Evolutionary conservation across 352 stramenopile genomes (phyloP), one percentile per base, ranked within the genome.

Genomic region (Paralagenidium karlingii): DNA sequence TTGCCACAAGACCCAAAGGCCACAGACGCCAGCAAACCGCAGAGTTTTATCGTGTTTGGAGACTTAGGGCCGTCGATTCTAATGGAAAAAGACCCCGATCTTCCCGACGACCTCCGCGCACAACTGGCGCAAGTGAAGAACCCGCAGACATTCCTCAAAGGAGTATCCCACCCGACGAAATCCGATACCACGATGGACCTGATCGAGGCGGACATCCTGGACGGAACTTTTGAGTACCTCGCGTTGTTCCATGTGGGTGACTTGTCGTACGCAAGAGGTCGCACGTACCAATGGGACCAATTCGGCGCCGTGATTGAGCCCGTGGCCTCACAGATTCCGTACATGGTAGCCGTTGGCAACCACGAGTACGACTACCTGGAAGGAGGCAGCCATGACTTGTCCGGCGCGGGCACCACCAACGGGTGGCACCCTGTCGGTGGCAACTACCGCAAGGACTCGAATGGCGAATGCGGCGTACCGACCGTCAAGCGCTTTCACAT

Each of bases 381-480:
- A 40, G 50, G 50, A 8, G 51, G 52, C 16, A n/a, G n/a, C n/a
- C n/a, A n/a, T n/a, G n/a, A n/a, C n/a, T n/a, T n/a, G n/a, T n/a
- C n/a, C 11, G 49, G 45, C 49, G 58, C 45, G 56, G 68, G 43
- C 28, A 38, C 2, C 41, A 68, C 29, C 34, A 39, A 13, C 34
- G 63, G 20, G 57, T 78, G 37, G 56, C 73, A 54, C 38, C 46
- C 25, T 48, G n/a, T 55, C 8, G 38, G 59, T 0, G 44, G 37
- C 10, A 54, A 46, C n/a, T 41, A 48, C n/a, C 65, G 56, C 7
- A 58, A 68, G 21, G 55, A 91, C 38, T 74, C 58, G 10, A 61
- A 61, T 19, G 85, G 85, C 7, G 85, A 96, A 58, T 96, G 85
- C 53, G 81, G 82, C 18, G 63, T 96, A 8, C 74, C 84, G 0